These are phyloP conservation scores for Ustulina deusta DNA, from an alignment of 2,329 filamentous ascomycete species.

Conservation along the genomic window DNA sequence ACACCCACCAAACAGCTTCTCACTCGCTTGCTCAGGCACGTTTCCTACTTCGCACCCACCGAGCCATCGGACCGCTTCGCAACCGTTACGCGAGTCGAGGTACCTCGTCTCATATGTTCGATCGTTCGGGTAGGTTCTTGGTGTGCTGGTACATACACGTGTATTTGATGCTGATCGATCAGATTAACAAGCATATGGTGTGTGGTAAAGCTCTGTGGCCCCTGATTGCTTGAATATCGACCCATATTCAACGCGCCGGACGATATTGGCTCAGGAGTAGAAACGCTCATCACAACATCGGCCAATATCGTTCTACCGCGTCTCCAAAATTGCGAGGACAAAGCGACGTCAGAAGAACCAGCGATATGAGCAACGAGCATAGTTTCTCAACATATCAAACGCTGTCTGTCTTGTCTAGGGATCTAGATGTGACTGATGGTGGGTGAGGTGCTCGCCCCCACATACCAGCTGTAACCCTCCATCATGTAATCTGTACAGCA, in stretches of 20 bases:
- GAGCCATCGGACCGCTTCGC: constrained; percentile 24
- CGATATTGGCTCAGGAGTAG: background rate
- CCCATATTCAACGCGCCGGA: background rate
- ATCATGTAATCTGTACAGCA: constrained; percentile 14
- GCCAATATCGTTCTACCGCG: background rate
- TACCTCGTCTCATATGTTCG: constrained; percentile 17
- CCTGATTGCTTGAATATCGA: background rate
- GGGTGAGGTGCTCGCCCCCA: constrained; percentile 22
- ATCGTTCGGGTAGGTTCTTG: background rate
- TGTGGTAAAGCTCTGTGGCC: background rate
- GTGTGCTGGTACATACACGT: constrained; percentile 2
- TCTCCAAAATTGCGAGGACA: background rate
- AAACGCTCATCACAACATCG: background rate
- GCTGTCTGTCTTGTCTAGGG: constrained; percentile 1
- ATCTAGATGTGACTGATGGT: constrained; percentile 30
- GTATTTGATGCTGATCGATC: constrained; percentile 14
- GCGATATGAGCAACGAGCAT: constrained; percentile 6
- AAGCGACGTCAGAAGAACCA: background rate
- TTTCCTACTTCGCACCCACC: constrained; percentile 31
- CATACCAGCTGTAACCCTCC: constrained; percentile 30
- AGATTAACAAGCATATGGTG: constrained; percentile 3
- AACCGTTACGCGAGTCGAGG: constrained; percentile 31
- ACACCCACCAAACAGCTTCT: constrained; percentile 22
- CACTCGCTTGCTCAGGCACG: constrained; percentile 33
- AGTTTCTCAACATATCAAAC: background rate